Percentiles rank a stretch among this genome's conserved stretches.
phyloP scores from a whole-genome alignment of 805 yeast species.

The Cyberlindnera xylosilytica region DNA sequence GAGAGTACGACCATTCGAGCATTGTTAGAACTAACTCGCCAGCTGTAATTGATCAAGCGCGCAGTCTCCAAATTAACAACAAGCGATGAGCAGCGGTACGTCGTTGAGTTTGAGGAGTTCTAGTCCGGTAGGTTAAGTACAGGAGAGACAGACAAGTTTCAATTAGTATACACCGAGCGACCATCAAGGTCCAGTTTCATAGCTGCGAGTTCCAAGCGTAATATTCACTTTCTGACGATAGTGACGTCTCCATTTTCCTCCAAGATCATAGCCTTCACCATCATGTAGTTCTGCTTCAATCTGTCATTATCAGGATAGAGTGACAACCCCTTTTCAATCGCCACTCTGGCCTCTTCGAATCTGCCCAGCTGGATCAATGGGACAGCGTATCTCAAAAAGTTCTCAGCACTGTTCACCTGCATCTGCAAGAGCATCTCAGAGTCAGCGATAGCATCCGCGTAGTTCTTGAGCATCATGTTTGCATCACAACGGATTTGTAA shows the following conservation, averaged over 20 bases:
- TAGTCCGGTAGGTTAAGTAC: too few relatives aligned
- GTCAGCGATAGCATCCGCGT: conserved; percentile 61
- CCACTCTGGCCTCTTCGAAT: conserved; percentile 58
- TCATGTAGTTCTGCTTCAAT: conserved; percentile 44
- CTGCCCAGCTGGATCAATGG: conserved; percentile 60
- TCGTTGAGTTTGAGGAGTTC: too few relatives aligned
- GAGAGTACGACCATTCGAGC: too few relatives aligned
- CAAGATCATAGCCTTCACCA: conserved; percentile 44
- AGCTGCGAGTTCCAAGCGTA: too few relatives aligned
- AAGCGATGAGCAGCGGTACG: too few relatives aligned
- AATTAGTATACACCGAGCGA: too few relatives aligned
- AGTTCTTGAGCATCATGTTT: conserved; percentile 50
- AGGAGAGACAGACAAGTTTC: too few relatives aligned
- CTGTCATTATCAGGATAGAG: conserved; percentile 53
- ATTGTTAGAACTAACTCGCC: too few relatives aligned
- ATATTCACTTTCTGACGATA: not conserved
- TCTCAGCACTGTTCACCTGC: conserved; percentile 50
- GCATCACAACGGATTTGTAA: conserved; percentile 73
- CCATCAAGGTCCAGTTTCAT: too few relatives aligned
- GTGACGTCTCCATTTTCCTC: conserved; percentile 56
- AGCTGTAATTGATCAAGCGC: too few relatives aligned
- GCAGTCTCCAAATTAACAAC: too few relatives aligned
- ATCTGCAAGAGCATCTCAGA: conserved; percentile 43
- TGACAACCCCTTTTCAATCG: conserved; percentile 71
- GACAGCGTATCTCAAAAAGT: conserved; percentile 69